Percentiles rank a stretch among this genome's conserved stretches.
These are phyloP conservation scores for Sporobolomyces phaffii DNA, from an alignment of 768 basidiomycete genomes.

Conservation along the genomic window DNA sequence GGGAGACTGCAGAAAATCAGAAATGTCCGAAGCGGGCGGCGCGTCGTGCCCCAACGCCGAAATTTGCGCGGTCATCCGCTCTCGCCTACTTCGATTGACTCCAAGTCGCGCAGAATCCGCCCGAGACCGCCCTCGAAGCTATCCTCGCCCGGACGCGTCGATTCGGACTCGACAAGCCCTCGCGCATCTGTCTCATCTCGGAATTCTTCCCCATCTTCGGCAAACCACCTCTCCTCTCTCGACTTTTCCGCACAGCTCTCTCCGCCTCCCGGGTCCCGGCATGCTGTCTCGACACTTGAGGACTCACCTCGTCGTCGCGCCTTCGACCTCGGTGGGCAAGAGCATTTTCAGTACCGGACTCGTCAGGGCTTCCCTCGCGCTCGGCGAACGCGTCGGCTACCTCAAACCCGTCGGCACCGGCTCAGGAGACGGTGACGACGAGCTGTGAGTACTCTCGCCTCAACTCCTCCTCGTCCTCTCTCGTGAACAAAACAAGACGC, in stretches of 20 bases:
- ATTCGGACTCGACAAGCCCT: too few species aligned
- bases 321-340: conserved; percentile 94
- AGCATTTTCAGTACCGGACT: conserved; percentile 82
- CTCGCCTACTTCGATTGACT: too few species aligned
- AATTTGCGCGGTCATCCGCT: too few species aligned
- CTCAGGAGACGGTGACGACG: conserved; percentile 70
- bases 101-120: too few species aligned
- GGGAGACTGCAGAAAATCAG: too few species aligned
- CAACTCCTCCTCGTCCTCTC: too few species aligned
- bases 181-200: neutral
- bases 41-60: too few species aligned
- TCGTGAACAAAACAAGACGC: too few species aligned
- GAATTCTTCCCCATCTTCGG: conserved; percentile 6
- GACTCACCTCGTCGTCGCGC: conserved; percentile 85
- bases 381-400: conserved; percentile 44
- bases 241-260: neutral
- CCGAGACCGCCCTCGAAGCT: too few species aligned
- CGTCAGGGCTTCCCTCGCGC: conserved; percentile 57
- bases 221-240: neutral
- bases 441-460: conserved; percentile 54
- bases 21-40: too few species aligned
- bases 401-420: conserved; percentile 90
- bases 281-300: conserved; percentile 74
- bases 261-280: too few species aligned
- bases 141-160: too few species aligned